Evolutionary conservation across 192 early-diverging fungal genomes (phyloP).

Genomic region (Coemansia sp.): DNA sequence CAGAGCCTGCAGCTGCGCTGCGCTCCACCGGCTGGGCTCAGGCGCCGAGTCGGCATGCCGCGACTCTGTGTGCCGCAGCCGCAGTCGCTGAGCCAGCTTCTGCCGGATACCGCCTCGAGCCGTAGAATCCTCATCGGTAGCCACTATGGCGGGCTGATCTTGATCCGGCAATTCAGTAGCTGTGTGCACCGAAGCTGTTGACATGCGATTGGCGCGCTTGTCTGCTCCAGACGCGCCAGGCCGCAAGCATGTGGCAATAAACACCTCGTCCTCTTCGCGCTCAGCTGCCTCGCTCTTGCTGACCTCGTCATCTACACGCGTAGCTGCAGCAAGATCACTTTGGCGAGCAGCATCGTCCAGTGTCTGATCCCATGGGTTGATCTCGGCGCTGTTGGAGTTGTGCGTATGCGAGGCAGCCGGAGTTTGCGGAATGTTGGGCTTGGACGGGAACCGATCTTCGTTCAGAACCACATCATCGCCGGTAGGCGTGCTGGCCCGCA

Average conservation of each 20-base stretch:
- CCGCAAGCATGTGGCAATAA: constrained; percentile 16
- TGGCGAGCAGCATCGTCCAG: background rate
- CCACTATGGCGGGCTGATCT: background rate
- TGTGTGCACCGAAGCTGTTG: constrained; percentile 1
- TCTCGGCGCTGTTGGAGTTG: background rate
- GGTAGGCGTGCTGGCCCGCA: constrained; percentile 18
- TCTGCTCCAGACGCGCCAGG: constrained; percentile 8
- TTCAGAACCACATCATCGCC: constrained; percentile 12
- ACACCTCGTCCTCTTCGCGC: constrained; percentile 28
- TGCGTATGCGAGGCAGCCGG: background rate
- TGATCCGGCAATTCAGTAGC: background rate
- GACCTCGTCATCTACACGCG: background rate
- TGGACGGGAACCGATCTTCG: constrained; percentile 34
- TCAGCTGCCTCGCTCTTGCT: constrained; percentile 24
- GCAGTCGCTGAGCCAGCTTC: constrained; percentile 34
- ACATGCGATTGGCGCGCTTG: constrained; percentile 4
- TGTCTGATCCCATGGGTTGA: background rate
- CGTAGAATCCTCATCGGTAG: background rate
- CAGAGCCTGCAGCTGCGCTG: background rate
- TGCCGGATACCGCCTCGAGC: constrained; percentile 19
- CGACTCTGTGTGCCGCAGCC: constrained; percentile 15
- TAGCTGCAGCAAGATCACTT: background rate
- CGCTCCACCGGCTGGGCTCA: background rate
- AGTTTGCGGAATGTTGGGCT: constrained; percentile 22
- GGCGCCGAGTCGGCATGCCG: background rate